These are phyloP conservation scores for Caryopteris hybrid DNA, from an alignment of 305 asterid species.

Conservation along the genomic window DNA sequence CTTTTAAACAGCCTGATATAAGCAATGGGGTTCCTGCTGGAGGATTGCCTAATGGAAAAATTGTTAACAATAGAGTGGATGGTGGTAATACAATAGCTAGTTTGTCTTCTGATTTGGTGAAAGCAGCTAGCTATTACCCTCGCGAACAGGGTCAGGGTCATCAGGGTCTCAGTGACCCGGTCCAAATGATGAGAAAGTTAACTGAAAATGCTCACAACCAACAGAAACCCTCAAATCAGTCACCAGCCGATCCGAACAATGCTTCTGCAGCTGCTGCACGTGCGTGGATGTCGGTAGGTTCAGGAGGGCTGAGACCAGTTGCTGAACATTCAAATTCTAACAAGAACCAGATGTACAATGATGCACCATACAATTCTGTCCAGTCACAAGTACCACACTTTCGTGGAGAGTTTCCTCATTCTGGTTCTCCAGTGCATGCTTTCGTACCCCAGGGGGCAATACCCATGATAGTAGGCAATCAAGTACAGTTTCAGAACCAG, in stretches of 20 bases:
- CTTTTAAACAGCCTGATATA: conserved; percentile 45
- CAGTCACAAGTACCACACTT: conserved; percentile 46
- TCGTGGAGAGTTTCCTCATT: conserved; percentile 46
- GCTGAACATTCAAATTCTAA: conserved; percentile 36
- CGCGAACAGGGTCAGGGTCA: conserved; percentile 48
- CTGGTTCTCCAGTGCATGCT: conserved; percentile 40
- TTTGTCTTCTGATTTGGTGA: conserved; percentile 34
- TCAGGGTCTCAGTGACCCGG: conserved; percentile 56
- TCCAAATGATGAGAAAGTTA: conserved; percentile 64
- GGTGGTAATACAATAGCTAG: conserved; percentile 23
- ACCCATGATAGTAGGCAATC: conserved; percentile 45
- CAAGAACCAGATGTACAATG: conserved; percentile 50
- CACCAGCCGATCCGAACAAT: conserved; percentile 42
- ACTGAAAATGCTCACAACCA: conserved; percentile 61
- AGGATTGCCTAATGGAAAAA: conserved; percentile 51
- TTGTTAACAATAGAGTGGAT: conserved; percentile 27
- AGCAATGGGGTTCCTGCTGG: conserved; percentile 36
- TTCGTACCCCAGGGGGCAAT: conserved; percentile 58
- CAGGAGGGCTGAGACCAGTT: conserved; percentile 64
- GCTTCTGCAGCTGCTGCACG: conserved; percentile 77
- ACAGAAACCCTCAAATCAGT: conserved; percentile 42
- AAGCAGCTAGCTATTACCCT: conserved; percentile 29
- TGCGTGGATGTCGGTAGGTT: conserved; percentile 92
- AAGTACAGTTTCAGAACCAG: conserved; percentile 55
- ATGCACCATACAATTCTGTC: conserved; percentile 45